A percentile compares a stretch with the other conserved stretches of the same genome.
Evolutionary conservation across 495 filamentous ascomycete species (phyloP).

Genomic region (Gamarada debralockiae): DNA sequence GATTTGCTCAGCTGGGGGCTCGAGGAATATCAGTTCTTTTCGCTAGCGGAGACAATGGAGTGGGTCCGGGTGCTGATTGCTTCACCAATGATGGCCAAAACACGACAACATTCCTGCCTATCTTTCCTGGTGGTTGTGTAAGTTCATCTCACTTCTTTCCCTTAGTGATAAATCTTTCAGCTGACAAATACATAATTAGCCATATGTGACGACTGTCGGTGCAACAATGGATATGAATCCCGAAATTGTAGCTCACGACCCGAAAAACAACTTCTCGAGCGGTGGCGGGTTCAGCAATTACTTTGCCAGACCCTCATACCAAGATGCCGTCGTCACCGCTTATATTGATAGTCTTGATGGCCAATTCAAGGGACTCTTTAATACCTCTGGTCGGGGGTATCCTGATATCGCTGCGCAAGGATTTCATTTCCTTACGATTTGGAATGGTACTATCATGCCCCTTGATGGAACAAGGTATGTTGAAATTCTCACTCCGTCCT

Average conservation of each 20-base stretch:
- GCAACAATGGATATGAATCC: constrained; percentile 56
- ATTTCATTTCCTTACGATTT: constrained; percentile 46
- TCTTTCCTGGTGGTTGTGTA: constrained; percentile 67
- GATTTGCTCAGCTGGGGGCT: constrained; percentile 68
- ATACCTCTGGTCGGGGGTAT: constrained; percentile 55
- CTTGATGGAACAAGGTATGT: constrained; percentile 28
- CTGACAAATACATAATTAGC: constrained; percentile 22
- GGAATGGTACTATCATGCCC: constrained; percentile 44
- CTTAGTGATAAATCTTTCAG: not conserved
- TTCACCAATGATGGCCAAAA: constrained; percentile 62
- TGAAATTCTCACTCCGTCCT: constrained; percentile 28
- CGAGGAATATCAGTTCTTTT: constrained; percentile 71
- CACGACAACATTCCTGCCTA: constrained; percentile 57
- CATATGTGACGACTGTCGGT: constrained; percentile 77
- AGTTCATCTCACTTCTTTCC: not conserved
- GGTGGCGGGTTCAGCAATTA: constrained; percentile 69
- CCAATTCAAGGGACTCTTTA: constrained; percentile 17
- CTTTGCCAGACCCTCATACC: constrained; percentile 62
- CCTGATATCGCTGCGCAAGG: constrained; percentile 70
- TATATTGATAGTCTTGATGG: constrained; percentile 45
- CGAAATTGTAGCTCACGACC: constrained; percentile 42
- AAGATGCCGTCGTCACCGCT: constrained; percentile 48
- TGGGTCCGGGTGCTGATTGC: constrained; percentile 52
- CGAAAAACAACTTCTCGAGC: constrained; percentile 39
- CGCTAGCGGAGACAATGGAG: constrained; percentile 67